phyloP scores from a whole-genome alignment of 192 early-diverging fungal species.

The Podila horticola region DNA sequence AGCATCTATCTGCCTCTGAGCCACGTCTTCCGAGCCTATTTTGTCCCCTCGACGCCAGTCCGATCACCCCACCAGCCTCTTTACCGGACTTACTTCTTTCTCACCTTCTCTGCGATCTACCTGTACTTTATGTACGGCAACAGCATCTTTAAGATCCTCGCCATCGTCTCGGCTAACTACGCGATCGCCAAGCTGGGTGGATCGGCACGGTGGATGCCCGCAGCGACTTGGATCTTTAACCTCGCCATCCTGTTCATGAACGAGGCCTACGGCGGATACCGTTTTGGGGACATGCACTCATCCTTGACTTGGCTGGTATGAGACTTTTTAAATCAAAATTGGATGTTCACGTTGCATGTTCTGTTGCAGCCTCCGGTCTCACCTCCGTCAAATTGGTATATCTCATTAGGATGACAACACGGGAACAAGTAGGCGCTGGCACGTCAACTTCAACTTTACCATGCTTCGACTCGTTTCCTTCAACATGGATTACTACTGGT shows the following conservation, averaged over 20 bases:
- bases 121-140: constrained; percentile 78
- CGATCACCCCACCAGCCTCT: constrained; percentile 13
- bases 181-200: constrained; percentile 61
- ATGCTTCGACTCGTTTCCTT: constrained; percentile 93
- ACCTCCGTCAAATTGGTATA: neutral
- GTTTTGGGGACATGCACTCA: constrained; percentile 63
- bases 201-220: constrained; percentile 67
- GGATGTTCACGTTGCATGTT: neutral
- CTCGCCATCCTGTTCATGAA: constrained; percentile 84
- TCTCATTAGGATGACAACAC: constrained; percentile 67
- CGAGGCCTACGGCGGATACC: constrained; percentile 80
- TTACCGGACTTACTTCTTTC: constrained; percentile 60
- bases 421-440: constrained; percentile 86
- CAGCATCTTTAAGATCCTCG: constrained; percentile 79
- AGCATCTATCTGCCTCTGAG: constrained; percentile 60
- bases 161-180: constrained; percentile 75
- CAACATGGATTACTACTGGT: constrained; percentile 95
- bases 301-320: constrained; percentile 72
- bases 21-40: constrained; percentile 52
- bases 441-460: constrained; percentile 89
- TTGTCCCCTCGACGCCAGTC: constrained; percentile 17
- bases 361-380: neutral
- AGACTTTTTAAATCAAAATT: neutral
- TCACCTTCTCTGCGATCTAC: constrained; percentile 70
- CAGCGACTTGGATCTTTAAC: constrained; percentile 84